Percentiles rank a stretch among this genome's conserved stretches.
Evolutionary conservation across 345 rosid genomes (phyloP).

Genomic region (Crucihimalaya himalaica): DNA sequence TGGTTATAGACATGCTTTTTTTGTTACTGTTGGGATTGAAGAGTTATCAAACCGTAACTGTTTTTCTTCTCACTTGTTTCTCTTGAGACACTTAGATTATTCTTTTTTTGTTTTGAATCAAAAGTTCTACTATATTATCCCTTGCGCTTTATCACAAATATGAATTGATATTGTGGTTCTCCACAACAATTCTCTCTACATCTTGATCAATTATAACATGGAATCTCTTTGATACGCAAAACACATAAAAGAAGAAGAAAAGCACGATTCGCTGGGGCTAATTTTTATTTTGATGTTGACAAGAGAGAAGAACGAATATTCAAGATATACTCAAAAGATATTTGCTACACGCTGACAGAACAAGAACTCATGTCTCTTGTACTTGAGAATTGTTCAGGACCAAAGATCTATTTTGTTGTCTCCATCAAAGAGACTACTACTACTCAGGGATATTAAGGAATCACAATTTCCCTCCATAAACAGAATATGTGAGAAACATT

Average conservation of each 20-base stretch:
- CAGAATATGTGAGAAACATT: conserved; percentile 32
- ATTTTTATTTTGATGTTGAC: not conserved
- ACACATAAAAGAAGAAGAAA: too few species aligned
- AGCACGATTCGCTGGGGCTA: not conserved
- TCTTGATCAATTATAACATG: not conserved
- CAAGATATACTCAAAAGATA: not conserved
- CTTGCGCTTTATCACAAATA: not conserved
- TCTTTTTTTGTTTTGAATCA: conserved; percentile 27
- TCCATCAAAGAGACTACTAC: conserved; percentile 30
- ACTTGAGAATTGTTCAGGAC: conserved; percentile 11
- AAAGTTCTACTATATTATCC: conserved; percentile 10
- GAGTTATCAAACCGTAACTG: conserved; percentile 20
- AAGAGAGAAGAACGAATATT: not conserved
- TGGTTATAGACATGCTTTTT: conserved; percentile 27
- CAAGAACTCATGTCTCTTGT: not conserved
- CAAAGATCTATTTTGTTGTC: conserved; percentile 16
- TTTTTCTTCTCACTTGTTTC: conserved; percentile 25
- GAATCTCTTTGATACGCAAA: too few species aligned
- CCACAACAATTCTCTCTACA: not conserved
- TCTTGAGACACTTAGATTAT: conserved; percentile 28
- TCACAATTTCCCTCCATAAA: not conserved
- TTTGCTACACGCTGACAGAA: not conserved
- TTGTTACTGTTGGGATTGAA: conserved; percentile 26
- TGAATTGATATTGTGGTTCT: not conserved
- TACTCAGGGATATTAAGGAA: conserved; percentile 1